These are phyloP conservation scores for Suhomyces choctaworum DNA, from an alignment of 1,139 yeast species.

Conservation along the genomic window DNA sequence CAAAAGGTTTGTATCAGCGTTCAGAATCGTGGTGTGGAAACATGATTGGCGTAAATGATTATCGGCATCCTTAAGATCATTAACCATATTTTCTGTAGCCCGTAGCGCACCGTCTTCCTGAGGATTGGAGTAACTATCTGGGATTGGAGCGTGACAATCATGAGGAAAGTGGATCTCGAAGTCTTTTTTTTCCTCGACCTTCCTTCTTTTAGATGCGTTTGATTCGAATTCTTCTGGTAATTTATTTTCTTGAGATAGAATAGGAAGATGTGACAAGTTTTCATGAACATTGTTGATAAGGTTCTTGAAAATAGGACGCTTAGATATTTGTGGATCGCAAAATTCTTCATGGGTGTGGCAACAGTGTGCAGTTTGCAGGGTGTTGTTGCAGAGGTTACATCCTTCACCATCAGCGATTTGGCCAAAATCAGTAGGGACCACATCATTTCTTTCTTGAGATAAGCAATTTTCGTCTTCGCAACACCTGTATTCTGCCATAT, in stretches of 20 bases:
- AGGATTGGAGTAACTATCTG: constrained; percentile 1
- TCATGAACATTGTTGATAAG: constrained; percentile 37
- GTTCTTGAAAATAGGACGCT: constrained; percentile 34
- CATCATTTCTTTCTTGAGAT: not conserved
- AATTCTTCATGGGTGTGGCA: constrained; percentile 18
- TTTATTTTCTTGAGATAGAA: too few species aligned
- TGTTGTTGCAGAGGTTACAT: constrained; percentile 4
- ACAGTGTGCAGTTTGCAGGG: not conserved
- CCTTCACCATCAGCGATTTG: not conserved
- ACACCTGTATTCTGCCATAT: constrained; percentile 4
- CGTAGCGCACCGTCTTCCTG: too few species aligned
- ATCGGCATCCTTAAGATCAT: constrained; percentile 6
- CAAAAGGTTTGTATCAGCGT: constrained; percentile 14
- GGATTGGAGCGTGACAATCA: constrained; percentile 32
- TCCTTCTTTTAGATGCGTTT: constrained; percentile 13
- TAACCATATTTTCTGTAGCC: too few species aligned
- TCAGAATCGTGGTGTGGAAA: constrained; percentile 46
- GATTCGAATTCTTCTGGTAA: too few species aligned
- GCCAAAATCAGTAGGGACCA: not conserved
- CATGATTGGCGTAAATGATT: constrained; percentile 46
- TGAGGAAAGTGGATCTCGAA: constrained; percentile 40
- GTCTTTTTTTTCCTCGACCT: constrained; percentile 12
- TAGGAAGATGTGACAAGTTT: too few species aligned
- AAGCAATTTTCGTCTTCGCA: constrained; percentile 10
- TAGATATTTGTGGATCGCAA: constrained; percentile 29